Evolutionary conservation across 1,139 yeast genomes (phyloP).

Genomic region (Taiozyma sp.): DNA sequence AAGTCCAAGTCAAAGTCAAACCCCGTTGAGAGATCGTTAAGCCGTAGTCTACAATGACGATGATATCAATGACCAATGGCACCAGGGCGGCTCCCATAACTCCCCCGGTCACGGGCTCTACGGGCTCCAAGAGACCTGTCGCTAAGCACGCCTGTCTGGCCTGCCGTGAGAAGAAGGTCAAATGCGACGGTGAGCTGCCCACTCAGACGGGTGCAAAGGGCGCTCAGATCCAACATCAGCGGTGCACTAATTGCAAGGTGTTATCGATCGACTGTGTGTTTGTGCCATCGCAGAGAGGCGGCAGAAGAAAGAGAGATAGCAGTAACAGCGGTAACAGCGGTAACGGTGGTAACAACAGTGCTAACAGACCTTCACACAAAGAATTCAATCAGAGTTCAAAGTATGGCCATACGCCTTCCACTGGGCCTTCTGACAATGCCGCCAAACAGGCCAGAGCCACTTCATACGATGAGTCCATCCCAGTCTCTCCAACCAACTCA

Average conservation of each 20-base stretch:
- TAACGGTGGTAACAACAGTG: neutral
- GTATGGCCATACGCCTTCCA: neutral
- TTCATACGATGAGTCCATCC: neutral
- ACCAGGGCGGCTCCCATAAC: neutral
- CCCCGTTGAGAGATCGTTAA: neutral
- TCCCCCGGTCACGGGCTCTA: neutral
- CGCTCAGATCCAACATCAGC: constrained; percentile 20
- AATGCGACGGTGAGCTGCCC: constrained; percentile 54
- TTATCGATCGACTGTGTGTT: constrained; percentile 48
- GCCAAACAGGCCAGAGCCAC: neutral
- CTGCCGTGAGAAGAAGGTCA: constrained; percentile 58
- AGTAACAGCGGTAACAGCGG: constrained; percentile 2
- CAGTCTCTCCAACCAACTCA: neutral
- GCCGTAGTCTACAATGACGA: neutral
- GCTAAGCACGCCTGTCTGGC: constrained; percentile 57
- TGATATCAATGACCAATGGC: neutral
- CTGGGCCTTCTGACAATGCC: neutral
- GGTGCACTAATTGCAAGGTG: constrained; percentile 48
- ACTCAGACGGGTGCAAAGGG: constrained; percentile 20
- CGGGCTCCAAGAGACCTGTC: constrained; percentile 33
- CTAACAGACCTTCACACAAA: neutral
- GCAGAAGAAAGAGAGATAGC: constrained; percentile 39
- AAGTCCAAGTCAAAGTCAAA: neutral
- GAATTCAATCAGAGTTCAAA: neutral
- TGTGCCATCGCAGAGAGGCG: constrained; percentile 56